A percentile compares a stretch with the other conserved stretches of the same genome.
These are phyloP conservation scores for Sporothrix luriei DNA, from an alignment of 2,329 filamentous ascomycete species.

Conservation along the genomic window DNA sequence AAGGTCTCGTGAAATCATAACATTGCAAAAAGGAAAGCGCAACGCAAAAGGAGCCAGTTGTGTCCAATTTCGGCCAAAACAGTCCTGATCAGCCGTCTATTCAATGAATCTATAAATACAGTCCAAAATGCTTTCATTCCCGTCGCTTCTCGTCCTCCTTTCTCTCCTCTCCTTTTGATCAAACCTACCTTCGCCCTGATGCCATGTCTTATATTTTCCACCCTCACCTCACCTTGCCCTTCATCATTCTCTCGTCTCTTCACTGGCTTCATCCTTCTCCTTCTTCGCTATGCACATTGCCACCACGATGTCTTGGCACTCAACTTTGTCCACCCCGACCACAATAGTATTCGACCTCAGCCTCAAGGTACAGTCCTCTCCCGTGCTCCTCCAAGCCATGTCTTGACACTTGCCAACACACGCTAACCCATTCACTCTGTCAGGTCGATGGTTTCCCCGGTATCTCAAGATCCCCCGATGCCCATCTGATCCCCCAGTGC, in stretches of 20 bases:
- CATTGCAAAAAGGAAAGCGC: slow-evolving; percentile 1
- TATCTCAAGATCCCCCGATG: neutral
- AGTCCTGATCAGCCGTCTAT: neutral
- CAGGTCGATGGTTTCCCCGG: slow-evolving; percentile 3
- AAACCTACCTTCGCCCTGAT: too few species aligned
- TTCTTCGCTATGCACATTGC: slow-evolving; percentile 9
- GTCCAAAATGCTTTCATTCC: neutral
- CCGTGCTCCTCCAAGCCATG: neutral
- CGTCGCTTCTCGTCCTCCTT: neutral
- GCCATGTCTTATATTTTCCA: neutral
- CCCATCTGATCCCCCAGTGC: slow-evolving; percentile 12
- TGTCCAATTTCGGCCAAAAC: neutral
- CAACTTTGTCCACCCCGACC: neutral
- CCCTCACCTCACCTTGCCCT: neutral
- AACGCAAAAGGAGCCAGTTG: neutral
- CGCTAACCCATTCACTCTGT: neutral
- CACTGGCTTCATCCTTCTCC: neutral
- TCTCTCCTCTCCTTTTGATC: slow-evolving; percentile 2
- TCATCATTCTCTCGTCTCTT: slow-evolving; percentile 8
- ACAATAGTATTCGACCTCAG: too few species aligned
- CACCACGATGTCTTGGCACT: neutral
- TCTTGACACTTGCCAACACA: slow-evolving; percentile 20
- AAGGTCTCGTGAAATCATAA: neutral
- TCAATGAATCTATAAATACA: neutral
- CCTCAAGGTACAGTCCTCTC: slow-evolving; percentile 8